phyloP scores from a whole-genome alignment of 257 asterid genomes.

The Primulina tabacum region DNA sequence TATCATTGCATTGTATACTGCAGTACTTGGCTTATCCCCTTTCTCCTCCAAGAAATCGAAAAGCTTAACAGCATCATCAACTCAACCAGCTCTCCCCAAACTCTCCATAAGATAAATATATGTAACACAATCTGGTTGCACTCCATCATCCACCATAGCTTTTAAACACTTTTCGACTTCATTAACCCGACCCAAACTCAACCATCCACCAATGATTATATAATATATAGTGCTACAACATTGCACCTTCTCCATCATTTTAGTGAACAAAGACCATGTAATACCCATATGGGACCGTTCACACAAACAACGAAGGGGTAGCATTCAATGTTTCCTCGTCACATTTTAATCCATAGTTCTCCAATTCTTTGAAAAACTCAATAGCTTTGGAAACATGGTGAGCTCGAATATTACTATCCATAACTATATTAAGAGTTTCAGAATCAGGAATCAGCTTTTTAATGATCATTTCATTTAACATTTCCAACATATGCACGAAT shows the following conservation, averaged over 20 bases:
- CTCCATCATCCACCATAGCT: conserved; percentile 70
- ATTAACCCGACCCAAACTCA: conserved; percentile 57
- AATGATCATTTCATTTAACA: conserved; percentile 47
- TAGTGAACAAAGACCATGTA: conserved; percentile 57
- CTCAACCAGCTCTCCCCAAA: conserved; percentile 73
- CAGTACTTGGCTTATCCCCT: conserved; percentile 33
- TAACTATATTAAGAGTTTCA: conserved; percentile 52
- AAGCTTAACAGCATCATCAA: conserved; percentile 55
- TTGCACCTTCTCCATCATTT: conserved; percentile 50
- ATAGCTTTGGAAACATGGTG: conserved; percentile 58
- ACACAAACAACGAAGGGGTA: conserved; percentile 54
- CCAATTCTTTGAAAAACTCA: conserved; percentile 47
- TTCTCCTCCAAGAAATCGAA: conserved; percentile 57
- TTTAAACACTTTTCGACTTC: conserved; percentile 60
- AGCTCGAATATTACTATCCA: conserved; percentile 68
- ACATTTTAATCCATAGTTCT: conserved; percentile 47
- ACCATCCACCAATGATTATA: conserved; percentile 74
- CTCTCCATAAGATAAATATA: conserved; percentile 62
- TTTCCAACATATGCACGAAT: conserved; percentile 56
- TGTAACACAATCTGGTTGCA: conserved; percentile 58
- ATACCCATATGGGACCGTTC: conserved; percentile 51
- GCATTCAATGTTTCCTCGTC: conserved; percentile 45
- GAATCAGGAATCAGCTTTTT: conserved; percentile 40
- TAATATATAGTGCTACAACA: conserved; percentile 49
- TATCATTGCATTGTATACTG: conserved; percentile 77